These are phyloP conservation scores for Bruguiera hainesii DNA, from an alignment of 441 rosid genomes.

Conservation along the genomic window DNA sequence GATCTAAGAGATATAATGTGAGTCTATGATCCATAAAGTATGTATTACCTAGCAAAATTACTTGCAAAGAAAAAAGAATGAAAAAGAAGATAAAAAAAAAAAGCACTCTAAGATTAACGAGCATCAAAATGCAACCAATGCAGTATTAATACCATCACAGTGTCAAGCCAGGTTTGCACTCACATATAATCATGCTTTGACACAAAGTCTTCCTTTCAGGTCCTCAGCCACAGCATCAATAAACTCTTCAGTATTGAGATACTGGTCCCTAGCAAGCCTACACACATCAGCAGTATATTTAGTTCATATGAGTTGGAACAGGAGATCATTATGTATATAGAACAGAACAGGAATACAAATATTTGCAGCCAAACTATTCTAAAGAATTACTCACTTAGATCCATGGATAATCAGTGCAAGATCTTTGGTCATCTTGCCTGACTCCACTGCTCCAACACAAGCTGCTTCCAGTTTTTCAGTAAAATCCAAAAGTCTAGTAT, in stretches of 20 bases:
- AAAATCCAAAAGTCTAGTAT: constrained; percentile 57
- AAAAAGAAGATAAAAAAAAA: too few species aligned
- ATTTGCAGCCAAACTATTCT: not conserved
- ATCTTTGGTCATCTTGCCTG: constrained; percentile 95
- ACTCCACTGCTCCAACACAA: constrained; percentile 68
- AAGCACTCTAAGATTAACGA: too few species aligned
- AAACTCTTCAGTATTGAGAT: constrained; percentile 85
- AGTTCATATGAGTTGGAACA: not conserved
- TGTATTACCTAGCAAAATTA: too few species aligned
- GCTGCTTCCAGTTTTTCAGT: constrained; percentile 77
- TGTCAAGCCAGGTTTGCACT: not conserved
- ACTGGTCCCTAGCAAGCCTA: constrained; percentile 58
- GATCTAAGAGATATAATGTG: too few species aligned
- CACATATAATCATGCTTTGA: constrained; percentile 21
- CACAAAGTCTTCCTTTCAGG: constrained; percentile 46
- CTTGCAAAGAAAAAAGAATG: too few species aligned
- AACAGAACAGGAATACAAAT: not conserved
- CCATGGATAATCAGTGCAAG: constrained; percentile 85
- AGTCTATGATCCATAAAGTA: too few species aligned
- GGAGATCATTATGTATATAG: not conserved
- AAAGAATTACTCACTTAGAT: constrained; percentile 46
- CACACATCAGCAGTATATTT: constrained; percentile 2
- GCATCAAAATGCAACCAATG: too few species aligned
- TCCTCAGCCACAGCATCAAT: constrained; percentile 78
- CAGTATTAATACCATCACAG: not conserved